Conservation (phyloP, 352 stramenopile species). For the Blastocystis hominis region DNA sequence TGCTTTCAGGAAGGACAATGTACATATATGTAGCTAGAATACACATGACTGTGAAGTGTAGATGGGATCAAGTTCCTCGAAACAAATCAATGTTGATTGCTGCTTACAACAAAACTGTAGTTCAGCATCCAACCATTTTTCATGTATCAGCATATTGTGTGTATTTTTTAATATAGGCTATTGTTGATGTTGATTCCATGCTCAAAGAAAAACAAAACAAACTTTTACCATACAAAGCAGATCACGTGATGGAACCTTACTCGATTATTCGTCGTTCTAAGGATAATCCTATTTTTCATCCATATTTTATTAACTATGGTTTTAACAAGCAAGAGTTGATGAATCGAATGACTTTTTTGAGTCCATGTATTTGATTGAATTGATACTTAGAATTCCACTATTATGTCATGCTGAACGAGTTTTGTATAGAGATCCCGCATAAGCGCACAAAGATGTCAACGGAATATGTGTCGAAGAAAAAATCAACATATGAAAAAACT, state of each 20-base stretch:
- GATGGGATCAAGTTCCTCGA: not conserved
- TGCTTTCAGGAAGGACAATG: not conserved
- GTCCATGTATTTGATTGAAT: not conserved
- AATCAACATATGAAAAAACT: too few relatives aligned
- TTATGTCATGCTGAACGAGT: not conserved
- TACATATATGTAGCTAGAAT: not conserved
- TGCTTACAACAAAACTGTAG: not conserved
- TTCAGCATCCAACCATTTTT: not conserved
- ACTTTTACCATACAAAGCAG: not conserved
- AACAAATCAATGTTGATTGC: not conserved
- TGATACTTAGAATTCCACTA: not conserved
- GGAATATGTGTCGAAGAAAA: too few relatives aligned
- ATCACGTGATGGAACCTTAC: constrained; percentile 13
- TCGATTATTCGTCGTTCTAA: not conserved
- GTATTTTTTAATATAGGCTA: not conserved
- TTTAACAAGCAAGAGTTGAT: constrained; percentile 17
- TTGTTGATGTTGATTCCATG: not conserved
- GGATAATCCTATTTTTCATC: not conserved
- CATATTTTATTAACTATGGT: constrained; percentile 8
- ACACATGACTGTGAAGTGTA: not conserved
- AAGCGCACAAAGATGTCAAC: not conserved
- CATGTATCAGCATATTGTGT: not conserved
- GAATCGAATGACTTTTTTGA: not conserved
- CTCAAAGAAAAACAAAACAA: not conserved
- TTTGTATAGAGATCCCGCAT: not conserved